A percentile compares a stretch with the other conserved stretches of the same genome.
These are phyloP conservation scores for Hypoxylon fuscum DNA, from an alignment of 495 filamentous ascomycete species.

Conservation along the genomic window DNA sequence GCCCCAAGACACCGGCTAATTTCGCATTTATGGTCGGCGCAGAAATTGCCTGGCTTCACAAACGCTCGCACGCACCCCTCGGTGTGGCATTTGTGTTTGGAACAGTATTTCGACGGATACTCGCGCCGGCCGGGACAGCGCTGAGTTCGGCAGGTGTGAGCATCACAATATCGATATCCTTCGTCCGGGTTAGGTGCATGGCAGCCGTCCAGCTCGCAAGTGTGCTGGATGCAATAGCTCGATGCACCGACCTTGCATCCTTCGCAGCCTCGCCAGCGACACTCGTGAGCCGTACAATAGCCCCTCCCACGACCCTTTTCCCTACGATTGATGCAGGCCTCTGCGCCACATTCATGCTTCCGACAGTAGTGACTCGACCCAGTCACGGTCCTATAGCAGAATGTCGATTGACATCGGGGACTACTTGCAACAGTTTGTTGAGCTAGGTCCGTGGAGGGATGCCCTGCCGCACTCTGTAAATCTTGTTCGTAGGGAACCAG, in stretches of 20 bases:
- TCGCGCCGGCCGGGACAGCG: conserved; percentile 24
- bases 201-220: conserved; percentile 25
- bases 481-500: conserved; percentile 3
- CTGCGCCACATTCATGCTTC: conserved; percentile 28
- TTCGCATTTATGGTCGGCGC: conserved; percentile 29
- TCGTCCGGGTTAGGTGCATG: conserved; percentile 24
- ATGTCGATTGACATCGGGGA: conserved; percentile 33
- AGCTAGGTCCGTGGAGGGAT: not conserved
- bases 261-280: conserved; percentile 31
- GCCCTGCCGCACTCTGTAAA: not conserved
- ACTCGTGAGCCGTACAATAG: conserved; percentile 27
- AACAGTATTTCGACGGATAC: conserved; percentile 20
- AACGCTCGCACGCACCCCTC: conserved; percentile 12
- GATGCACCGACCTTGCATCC: conserved; percentile 1
- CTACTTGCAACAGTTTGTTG: conserved; percentile 1
- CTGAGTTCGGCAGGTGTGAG: conserved; percentile 26
- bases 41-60: conserved; percentile 20
- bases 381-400: conserved; percentile 23
- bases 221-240: conserved; percentile 26
- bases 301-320: conserved; percentile 28
- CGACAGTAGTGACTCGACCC: conserved; percentile 24
- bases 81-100: conserved; percentile 22
- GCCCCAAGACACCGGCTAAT: conserved; percentile 24
- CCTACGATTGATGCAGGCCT: conserved; percentile 13
- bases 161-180: conserved; percentile 23